Conservation (phyloP, 1,139 yeast species). For the Lodderomyces margitis region DNA sequence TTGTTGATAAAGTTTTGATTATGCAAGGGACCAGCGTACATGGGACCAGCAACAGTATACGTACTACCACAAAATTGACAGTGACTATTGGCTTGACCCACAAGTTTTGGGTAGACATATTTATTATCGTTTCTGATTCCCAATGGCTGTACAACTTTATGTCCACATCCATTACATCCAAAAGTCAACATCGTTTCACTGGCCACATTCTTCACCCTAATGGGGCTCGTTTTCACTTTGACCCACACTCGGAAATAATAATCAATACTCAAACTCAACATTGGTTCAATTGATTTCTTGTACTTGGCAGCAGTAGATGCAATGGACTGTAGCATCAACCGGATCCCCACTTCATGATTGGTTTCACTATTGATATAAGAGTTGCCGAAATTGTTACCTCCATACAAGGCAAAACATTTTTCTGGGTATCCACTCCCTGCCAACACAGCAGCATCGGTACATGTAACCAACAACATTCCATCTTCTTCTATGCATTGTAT, state of each 20-base stretch:
- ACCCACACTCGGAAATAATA: constrained; percentile 87
- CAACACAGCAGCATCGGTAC: constrained; percentile 92
- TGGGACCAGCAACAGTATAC: constrained; percentile 88
- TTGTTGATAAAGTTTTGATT: constrained; percentile 61
- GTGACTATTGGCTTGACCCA: constrained; percentile 46
- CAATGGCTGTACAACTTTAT: constrained; percentile 66
- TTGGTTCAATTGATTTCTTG: constrained; percentile 82
- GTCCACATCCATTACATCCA: constrained; percentile 86
- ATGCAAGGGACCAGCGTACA: constrained; percentile 88
- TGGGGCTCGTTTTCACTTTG: constrained; percentile 72
- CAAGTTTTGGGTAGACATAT: constrained; percentile 37
- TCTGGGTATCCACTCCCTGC: constrained; percentile 98
- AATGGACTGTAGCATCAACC: constrained; percentile 76
- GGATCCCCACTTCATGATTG: constrained; percentile 88
- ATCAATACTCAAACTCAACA: constrained; percentile 81
- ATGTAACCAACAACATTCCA: constrained; percentile 84
- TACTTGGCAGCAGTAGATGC: constrained; percentile 87
- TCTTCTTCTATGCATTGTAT: constrained; percentile 76
- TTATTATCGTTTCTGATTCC: constrained; percentile 48
- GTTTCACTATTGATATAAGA: constrained; percentile 75
- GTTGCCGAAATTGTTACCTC: constrained; percentile 69
- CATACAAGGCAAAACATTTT: constrained; percentile 90
- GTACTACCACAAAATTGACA: constrained; percentile 72
- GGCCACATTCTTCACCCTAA: constrained; percentile 71
- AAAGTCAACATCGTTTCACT: constrained; percentile 75